phyloP scores from a whole-genome alignment of 1,284 basidiomycete genomes.

The Exobasidium cylindrosporum region DNA sequence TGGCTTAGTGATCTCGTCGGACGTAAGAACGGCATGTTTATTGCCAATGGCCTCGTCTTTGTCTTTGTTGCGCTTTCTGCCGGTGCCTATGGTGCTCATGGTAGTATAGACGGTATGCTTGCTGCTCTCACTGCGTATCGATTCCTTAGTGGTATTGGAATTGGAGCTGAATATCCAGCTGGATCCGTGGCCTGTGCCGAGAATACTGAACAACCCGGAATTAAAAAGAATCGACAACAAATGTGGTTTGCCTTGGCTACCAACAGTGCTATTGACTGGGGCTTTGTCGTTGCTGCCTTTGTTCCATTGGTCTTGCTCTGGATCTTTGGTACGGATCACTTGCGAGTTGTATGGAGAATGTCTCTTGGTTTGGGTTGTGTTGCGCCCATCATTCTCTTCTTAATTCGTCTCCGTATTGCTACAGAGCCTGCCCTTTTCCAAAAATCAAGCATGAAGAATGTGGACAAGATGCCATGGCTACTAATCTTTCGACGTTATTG shows the following conservation, averaged over 20 bases:
- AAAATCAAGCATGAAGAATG: conserved; percentile 71
- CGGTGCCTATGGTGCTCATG: conserved; percentile 74
- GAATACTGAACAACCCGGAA: conserved; percentile 71
- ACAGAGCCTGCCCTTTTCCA: conserved; percentile 65
- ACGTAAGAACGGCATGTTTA: conserved; percentile 80
- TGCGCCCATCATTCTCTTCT: conserved; percentile 73
- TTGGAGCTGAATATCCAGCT: conserved; percentile 85
- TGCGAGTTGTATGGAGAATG: conserved; percentile 63
- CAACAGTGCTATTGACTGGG: conserved; percentile 77
- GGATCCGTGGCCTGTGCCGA: conserved; percentile 89
- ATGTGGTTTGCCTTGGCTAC: conserved; percentile 80
- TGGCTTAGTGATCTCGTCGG: neutral
- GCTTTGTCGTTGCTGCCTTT: conserved; percentile 78
- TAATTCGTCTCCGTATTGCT: conserved; percentile 81
- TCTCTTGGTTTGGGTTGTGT: conserved; percentile 82
- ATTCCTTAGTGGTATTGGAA: conserved; percentile 52
- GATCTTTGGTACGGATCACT: conserved; percentile 63
- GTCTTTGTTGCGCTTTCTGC: conserved; percentile 65
- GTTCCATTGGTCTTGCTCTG: conserved; percentile 66
- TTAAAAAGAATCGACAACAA: conserved; percentile 76
- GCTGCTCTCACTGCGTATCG: conserved; percentile 74
- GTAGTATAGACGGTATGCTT: conserved; percentile 68
- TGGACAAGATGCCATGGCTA: conserved; percentile 66
- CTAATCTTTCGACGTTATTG: conserved; percentile 80
- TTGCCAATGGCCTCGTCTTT: conserved; percentile 42